phyloP scores from a whole-genome alignment of 805 yeast species.

The Nakazawaea ambrosiae region DNA sequence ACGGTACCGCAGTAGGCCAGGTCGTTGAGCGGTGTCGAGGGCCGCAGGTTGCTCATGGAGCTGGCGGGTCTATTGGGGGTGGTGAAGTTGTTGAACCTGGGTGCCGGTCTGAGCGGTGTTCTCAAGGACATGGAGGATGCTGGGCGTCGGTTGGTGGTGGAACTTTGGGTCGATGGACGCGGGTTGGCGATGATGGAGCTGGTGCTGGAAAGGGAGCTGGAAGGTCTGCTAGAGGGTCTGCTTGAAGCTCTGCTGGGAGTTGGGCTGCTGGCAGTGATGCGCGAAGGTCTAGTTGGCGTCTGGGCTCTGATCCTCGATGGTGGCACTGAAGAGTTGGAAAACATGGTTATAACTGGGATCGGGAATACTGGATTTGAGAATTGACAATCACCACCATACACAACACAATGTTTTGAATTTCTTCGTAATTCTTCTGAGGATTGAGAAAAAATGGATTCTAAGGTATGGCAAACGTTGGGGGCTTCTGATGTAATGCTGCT shows the following conservation, averaged over 20 bases:
- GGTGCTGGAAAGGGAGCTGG: background rate
- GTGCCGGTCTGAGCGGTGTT: constrained; percentile 8
- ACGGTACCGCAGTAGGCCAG: constrained; percentile 60
- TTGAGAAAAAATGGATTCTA: no score
- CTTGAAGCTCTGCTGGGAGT: constrained; percentile 14
- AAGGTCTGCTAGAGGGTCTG: constrained; percentile 12
- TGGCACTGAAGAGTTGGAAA: constrained; percentile 2
- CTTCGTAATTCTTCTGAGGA: no score
- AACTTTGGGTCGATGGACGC: background rate
- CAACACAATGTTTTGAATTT: background rate
- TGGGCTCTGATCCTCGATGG: constrained; percentile 13
- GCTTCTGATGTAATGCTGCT: no score
- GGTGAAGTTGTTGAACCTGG: constrained; percentile 3
- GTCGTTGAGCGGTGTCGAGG: constrained; percentile 11
- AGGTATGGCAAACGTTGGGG: no score
- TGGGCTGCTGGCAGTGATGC: constrained; percentile 9
- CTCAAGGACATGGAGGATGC: constrained; percentile 11
- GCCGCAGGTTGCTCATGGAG: constrained; percentile 12
- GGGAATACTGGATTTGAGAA: no score
- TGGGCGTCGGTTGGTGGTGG: constrained; percentile 10
- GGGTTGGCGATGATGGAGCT: background rate
- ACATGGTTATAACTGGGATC: constrained; percentile 4
- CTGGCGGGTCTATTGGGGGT: constrained; percentile 12
- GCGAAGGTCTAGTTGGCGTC: constrained; percentile 13
- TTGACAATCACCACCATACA: no score